These are phyloP conservation scores for Rubia tinctorum DNA, from an alignment of 305 asterid species.

Conservation along the genomic window DNA sequence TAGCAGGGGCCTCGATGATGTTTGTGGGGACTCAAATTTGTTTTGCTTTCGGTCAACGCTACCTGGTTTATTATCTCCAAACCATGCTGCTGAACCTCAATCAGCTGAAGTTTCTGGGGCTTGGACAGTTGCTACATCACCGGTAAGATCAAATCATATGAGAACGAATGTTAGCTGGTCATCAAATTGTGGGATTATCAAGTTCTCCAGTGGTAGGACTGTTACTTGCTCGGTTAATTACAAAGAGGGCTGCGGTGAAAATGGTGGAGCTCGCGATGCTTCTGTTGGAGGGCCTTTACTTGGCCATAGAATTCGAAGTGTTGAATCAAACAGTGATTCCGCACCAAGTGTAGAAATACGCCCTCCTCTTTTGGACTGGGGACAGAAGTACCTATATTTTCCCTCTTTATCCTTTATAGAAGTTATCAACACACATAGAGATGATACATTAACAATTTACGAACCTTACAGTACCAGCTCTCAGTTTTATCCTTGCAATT, in stretches of 20 bases:
- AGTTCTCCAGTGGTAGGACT: conserved; percentile 47
- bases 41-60: conserved; percentile 89
- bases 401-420: conserved; percentile 62
- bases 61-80: conserved; percentile 32
- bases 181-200: conserved; percentile 34
- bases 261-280: conserved; percentile 24
- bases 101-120: conserved; percentile 34
- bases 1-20: conserved; percentile 24
- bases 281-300: conserved; percentile 37
- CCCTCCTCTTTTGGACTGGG: conserved; percentile 78
- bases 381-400: conserved; percentile 46
- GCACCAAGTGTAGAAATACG: conserved; percentile 56
- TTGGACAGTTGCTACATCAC: conserved; percentile 28
- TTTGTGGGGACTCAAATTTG: conserved; percentile 46
- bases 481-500: conserved; percentile 81
- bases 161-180: conserved; percentile 40
- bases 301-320: conserved; percentile 24
- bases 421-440: conserved; percentile 53
- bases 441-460: conserved; percentile 40
- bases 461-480: conserved; percentile 68
- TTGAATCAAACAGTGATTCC: conserved; percentile 35
- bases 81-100: conserved; percentile 26
- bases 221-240: conserved; percentile 48
- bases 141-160: conserved; percentile 28
- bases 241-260: conserved; percentile 30